These are phyloP conservation scores for Xylariaceae sp. DNA, from an alignment of 2,329 filamentous ascomycete species.

Conservation along the genomic window DNA sequence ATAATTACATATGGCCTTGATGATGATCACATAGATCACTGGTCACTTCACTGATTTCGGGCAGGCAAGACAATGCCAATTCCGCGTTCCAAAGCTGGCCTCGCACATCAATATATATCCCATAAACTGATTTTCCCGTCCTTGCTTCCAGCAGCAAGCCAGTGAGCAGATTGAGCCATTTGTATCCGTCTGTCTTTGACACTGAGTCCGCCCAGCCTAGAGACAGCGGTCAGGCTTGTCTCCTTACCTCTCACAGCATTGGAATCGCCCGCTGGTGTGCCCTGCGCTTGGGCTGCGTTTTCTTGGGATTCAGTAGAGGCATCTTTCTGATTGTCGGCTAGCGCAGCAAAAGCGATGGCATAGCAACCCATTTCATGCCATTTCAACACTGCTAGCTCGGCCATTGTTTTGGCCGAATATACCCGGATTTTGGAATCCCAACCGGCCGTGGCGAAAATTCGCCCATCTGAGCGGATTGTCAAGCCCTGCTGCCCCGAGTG, in stretches of 20 bases:
- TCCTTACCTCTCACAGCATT: constrained; percentile 5
- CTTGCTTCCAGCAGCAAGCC: constrained; percentile 86
- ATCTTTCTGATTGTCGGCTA: constrained; percentile 24
- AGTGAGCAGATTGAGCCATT: constrained; percentile 68
- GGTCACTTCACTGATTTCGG: neutral
- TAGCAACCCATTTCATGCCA: constrained; percentile 92
- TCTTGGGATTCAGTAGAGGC: constrained; percentile 5
- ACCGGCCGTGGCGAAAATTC: constrained; percentile 81
- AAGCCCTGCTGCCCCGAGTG: constrained; percentile 88
- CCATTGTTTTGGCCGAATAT: constrained; percentile 74
- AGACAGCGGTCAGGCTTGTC: constrained; percentile 24
- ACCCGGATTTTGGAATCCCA: constrained; percentile 83
- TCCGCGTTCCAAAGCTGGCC: neutral
- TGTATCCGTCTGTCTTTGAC: constrained; percentile 59
- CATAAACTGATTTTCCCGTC: constrained; percentile 94
- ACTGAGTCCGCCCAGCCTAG: constrained; percentile 35
- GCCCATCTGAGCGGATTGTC: constrained; percentile 69
- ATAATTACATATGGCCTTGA: neutral
- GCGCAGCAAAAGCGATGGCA: constrained; percentile 63
- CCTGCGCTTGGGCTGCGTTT: constrained; percentile 8
- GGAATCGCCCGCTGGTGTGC: neutral
- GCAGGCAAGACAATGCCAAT: neutral
- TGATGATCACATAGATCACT: neutral
- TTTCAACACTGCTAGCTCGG: constrained; percentile 84
- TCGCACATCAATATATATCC: constrained; percentile 70